Evolutionary conservation across 1,284 basidiomycete genomes (phyloP).

Genomic region (Schizopora paradoxa): DNA sequence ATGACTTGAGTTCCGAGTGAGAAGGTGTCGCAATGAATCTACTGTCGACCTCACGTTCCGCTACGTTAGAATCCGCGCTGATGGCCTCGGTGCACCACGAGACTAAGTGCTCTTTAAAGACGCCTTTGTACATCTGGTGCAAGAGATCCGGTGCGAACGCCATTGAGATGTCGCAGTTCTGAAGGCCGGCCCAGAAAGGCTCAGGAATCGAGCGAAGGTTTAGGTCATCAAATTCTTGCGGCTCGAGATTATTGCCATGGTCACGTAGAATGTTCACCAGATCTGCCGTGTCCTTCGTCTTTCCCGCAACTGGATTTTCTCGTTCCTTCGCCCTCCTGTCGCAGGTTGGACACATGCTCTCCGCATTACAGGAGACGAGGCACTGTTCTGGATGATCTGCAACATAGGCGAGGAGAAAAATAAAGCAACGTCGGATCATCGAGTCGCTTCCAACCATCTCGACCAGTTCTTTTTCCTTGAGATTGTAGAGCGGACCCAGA

Average conservation of each 20-base stretch:
- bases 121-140: slow-evolving; percentile 29
- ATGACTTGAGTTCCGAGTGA: slow-evolving; percentile 23
- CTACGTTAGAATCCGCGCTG: too few relatives aligned
- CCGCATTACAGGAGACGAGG: slow-evolving; percentile 15
- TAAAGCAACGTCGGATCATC: slow-evolving; percentile 15
- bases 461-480: slow-evolving; percentile 17
- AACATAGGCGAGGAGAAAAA: slow-evolving; percentile 22
- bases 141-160: slow-evolving; percentile 28
- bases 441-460: slow-evolving; percentile 21
- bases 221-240: neutral
- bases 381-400: slow-evolving; percentile 26
- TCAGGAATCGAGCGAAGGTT: neutral
- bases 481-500: slow-evolving; percentile 18
- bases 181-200: slow-evolving; percentile 22
- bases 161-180: slow-evolving; percentile 21
- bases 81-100: slow-evolving; percentile 22
- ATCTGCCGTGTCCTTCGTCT: slow-evolving; percentile 1
- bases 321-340: neutral
- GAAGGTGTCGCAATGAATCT: slow-evolving; percentile 19
- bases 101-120: slow-evolving; percentile 27
- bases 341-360: slow-evolving; percentile 14
- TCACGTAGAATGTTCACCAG: too few relatives aligned
- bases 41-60: too few relatives aligned
- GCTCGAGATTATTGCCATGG: neutral
- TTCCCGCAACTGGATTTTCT: slow-evolving; percentile 9